Base-by-base conservation (phyloP, 148 eudicot species). In the Vaccinium darrowii region DNA sequence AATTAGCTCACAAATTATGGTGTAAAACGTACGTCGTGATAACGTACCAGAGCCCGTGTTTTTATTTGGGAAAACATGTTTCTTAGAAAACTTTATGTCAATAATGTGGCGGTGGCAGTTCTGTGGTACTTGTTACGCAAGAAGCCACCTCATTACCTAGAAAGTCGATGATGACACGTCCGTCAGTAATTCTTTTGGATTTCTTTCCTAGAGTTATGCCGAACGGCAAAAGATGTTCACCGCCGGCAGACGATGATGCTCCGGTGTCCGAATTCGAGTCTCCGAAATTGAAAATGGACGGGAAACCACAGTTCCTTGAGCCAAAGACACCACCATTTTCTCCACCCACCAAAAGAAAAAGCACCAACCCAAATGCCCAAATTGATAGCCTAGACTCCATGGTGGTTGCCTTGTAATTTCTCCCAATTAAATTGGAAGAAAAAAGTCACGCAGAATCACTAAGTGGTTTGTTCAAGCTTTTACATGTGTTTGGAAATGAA, bases 241-340 rank as follows among this genome's bases (percentile, higher is more conserved):
- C 74, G 39, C 5, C 15, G 16, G 18, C 74, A 0, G 39, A 11
- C 2, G 74, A 69, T 10, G 39, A 11, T 11, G 33, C 36, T 3
- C 39, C 74, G 74, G 74, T 69, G 74, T 69, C 74, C 7, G 43
- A 69, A 69, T 69, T 69, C 4, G 74, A 69, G 74, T 69, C 74
- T 27, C 74, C 74, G 16, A 69, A 69, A 30, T 69, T 69, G 74
- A 69, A 69, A 25, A 69, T 3, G 18, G 74, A 39, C 14, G 74
- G 74, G 27, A 69, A 69, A 39, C 74, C 39, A 69, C 74, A 69
- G 16, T 69, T 69, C 4, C 15, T 27, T 3, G 74, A 25, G 74
- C 74, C 74, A 69, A 30, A 11, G n/a, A 3, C 74, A 30, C 74
- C 39, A 5, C 18, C 74, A 69, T 69, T 69, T 69, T 23, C 8